Conservation (phyloP, 805 yeast genomes). For the Alloascoidea hylecoeti region DNA sequence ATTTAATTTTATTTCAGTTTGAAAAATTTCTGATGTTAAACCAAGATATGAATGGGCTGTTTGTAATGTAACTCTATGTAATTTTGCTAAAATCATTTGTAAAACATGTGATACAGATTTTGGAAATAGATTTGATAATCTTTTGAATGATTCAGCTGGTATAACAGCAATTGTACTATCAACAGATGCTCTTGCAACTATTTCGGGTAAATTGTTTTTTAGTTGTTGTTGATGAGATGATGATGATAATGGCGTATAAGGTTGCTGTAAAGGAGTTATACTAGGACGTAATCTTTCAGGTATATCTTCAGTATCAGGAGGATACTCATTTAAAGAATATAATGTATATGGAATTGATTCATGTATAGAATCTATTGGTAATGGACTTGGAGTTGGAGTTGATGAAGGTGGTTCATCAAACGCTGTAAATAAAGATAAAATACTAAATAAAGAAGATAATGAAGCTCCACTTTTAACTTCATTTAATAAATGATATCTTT, state of each 20-base stretch:
- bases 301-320: neutral
- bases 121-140: conserved; percentile 64
- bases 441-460: conserved; percentile 67
- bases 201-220: conserved; percentile 15
- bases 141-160: conserved; percentile 70
- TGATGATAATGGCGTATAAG: neutral
- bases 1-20: conserved; percentile 61
- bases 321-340: neutral
- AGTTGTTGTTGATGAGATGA: neutral
- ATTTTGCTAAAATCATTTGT: conserved; percentile 76
- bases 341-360: too few relatives aligned
- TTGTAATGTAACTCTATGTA: conserved; percentile 83
- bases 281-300: too few relatives aligned
- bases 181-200: conserved; percentile 63
- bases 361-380: too few relatives aligned
- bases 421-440: conserved; percentile 57
- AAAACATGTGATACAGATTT: conserved; percentile 87
- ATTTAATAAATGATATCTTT: conserved; percentile 59
- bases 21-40: conserved; percentile 64
- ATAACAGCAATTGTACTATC: conserved; percentile 85
- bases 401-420: conserved; percentile 14
- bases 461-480: conserved; percentile 79
- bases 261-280: too few relatives aligned
- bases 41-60: conserved; percentile 84
- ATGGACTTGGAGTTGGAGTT: neutral